Evolutionary conservation across 2,329 filamentous ascomycete species (phyloP).

Genomic region (Botryotinia convoluta): DNA sequence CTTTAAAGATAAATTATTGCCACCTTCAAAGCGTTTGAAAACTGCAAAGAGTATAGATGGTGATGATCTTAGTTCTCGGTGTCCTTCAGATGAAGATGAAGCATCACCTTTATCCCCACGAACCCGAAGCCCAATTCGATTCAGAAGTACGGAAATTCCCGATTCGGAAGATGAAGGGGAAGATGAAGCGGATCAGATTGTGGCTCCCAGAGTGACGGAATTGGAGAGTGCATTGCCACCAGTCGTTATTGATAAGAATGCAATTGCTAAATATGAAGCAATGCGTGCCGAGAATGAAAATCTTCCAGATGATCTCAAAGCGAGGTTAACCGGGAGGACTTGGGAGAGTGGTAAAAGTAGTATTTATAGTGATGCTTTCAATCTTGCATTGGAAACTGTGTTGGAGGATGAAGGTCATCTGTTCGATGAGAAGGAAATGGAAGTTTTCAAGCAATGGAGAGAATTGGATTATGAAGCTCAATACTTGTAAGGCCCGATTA

Average conservation of each 20-base stretch:
- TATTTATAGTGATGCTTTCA: constrained; percentile 97
- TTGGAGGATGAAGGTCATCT: constrained; percentile 84
- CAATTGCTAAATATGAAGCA: constrained; percentile 76
- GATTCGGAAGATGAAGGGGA: constrained; percentile 41
- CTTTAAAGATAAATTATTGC: constrained; percentile 29
- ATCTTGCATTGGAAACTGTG: constrained; percentile 85
- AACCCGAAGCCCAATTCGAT: constrained; percentile 25
- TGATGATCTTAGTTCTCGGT: constrained; percentile 2
- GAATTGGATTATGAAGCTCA: constrained; percentile 77
- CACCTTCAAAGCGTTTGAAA: constrained; percentile 36
- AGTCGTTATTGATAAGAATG: constrained; percentile 64
- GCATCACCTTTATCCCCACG: constrained; percentile 31
- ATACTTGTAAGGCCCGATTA: constrained; percentile 66
- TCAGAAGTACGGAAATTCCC: constrained; percentile 37
- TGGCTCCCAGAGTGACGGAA: constrained; percentile 53
- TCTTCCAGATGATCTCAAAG: constrained; percentile 43
- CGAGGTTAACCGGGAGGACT: constrained; percentile 53
- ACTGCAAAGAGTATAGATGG: constrained; percentile 31
- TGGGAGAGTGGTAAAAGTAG: constrained; percentile 81
- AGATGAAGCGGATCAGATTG: constrained; percentile 28
- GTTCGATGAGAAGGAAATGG: constrained; percentile 75
- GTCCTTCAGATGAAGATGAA: constrained; percentile 24
- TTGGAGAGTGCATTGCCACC: constrained; percentile 70
- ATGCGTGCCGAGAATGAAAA: constrained; percentile 44
- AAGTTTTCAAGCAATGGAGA: constrained; percentile 75